Conservation (phyloP, 2,329 filamentous ascomycete genomes). For the Lasiodiplodia hormozganensis region DNA sequence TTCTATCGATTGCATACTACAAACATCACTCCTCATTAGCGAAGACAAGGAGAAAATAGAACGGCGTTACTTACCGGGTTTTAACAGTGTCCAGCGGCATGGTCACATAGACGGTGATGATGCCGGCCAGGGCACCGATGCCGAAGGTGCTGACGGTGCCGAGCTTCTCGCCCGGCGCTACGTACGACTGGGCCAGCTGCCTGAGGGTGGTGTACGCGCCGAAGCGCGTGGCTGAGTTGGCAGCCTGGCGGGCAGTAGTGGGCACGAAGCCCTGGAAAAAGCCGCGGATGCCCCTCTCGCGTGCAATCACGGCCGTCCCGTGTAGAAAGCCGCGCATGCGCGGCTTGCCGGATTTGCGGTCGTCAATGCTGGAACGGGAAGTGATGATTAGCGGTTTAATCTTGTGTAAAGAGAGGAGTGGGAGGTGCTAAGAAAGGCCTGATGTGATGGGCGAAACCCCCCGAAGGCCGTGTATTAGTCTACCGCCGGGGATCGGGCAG, state of each 20-base stretch:
- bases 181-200: slow-evolving; percentile 90
- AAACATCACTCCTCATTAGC: background rate
- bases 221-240: slow-evolving; percentile 92
- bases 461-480: background rate
- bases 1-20: slow-evolving; percentile 92
- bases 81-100: slow-evolving; percentile 91
- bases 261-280: slow-evolving; percentile 98
- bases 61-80: slow-evolving; percentile 58
- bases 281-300: slow-evolving; percentile 84
- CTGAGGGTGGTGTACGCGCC: slow-evolving; percentile 88
- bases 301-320: slow-evolving; percentile 83
- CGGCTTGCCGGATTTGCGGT: slow-evolving; percentile 84
- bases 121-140: slow-evolving; percentile 84
- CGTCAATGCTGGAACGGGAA: slow-evolving; percentile 74
- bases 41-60: slow-evolving; percentile 5
- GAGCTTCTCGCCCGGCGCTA: slow-evolving; percentile 92
- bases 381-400: background rate
- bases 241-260: slow-evolving; percentile 91
- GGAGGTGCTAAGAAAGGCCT: background rate
- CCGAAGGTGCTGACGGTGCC: slow-evolving; percentile 87
- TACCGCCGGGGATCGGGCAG: background rate
- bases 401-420: background rate
- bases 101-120: slow-evolving; percentile 81
- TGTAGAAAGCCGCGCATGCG: slow-evolving; percentile 92
- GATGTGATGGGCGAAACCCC: background rate